A percentile compares a stretch with the other conserved stretches of the same genome.
These are phyloP conservation scores for Emmonsiellopsis sp. DNA, from an alignment of 2,329 filamentous ascomycete species.

Conservation along the genomic window DNA sequence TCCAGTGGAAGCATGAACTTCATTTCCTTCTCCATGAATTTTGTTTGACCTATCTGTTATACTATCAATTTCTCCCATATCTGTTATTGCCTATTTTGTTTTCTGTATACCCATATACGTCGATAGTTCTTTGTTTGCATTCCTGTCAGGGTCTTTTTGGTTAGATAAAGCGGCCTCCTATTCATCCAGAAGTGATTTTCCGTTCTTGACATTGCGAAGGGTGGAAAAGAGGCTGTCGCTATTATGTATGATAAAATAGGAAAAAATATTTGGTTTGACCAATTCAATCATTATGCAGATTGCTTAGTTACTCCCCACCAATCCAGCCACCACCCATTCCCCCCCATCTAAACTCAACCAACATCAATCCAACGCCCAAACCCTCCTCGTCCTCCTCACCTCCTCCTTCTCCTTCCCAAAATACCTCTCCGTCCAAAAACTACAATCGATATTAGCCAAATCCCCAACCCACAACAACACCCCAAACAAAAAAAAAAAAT, in stretches of 20 bases:
- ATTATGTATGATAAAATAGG: background rate
- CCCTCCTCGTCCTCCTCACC: background rate
- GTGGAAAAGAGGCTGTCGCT: too few species aligned
- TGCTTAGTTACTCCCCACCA: background rate
- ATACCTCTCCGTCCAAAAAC: constrained; percentile 15
- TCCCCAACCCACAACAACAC: background rate
- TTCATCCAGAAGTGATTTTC: background rate
- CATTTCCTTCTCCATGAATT: background rate
- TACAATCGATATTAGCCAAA: background rate
- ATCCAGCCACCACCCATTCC: background rate
- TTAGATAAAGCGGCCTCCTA: background rate
- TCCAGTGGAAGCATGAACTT: background rate
- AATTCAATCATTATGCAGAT: background rate
- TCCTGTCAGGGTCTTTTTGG: background rate
- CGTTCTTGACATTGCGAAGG: background rate
- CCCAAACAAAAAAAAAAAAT: background rate
- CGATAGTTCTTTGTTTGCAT: background rate
- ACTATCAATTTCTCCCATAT: background rate
- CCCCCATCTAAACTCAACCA: background rate
- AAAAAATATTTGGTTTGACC: background rate
- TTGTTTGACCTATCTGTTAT: background rate
- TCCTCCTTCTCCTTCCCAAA: constrained; percentile 10
- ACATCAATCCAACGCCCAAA: background rate
- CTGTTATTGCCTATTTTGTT: background rate
- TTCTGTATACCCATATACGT: background rate